Conservation (phyloP, 345 rosid genomes). For the Fremontodendron californicum region DNA sequence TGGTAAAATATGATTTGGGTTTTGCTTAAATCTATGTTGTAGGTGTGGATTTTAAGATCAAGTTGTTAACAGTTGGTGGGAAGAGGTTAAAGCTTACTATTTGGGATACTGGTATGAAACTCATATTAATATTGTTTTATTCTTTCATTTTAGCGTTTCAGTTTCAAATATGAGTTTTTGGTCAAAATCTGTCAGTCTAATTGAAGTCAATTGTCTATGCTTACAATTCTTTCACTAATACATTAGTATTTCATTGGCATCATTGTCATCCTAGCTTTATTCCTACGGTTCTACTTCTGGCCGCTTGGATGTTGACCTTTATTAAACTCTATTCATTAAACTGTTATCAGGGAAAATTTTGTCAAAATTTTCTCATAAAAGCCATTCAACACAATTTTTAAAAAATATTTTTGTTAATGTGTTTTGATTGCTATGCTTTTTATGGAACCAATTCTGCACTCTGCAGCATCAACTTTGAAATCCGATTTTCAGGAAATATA, state of each 20-base stretch:
- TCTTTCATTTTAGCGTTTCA: background rate
- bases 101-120: slow-evolving; percentile 84
- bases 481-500: background rate
- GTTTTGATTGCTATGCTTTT: background rate
- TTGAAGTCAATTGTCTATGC: background rate
- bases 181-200: background rate
- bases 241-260: background rate
- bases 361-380: background rate
- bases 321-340: background rate
- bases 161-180: background rate
- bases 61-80: slow-evolving; percentile 70
- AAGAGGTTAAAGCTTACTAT: slow-evolving; percentile 87
- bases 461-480: background rate
- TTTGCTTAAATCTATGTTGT: slow-evolving; percentile 4
- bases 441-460: background rate
- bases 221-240: background rate
- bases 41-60: slow-evolving; percentile 99
- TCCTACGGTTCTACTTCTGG: background rate
- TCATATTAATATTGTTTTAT: background rate
- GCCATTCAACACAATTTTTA: background rate
- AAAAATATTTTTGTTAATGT: background rate
- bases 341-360: background rate
- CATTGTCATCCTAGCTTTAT: background rate
- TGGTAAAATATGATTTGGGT: background rate
- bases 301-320: background rate